Base-by-base conservation (phyloP, 768 basidiomycete species). In the Steccherinum ochraceum region DNA sequence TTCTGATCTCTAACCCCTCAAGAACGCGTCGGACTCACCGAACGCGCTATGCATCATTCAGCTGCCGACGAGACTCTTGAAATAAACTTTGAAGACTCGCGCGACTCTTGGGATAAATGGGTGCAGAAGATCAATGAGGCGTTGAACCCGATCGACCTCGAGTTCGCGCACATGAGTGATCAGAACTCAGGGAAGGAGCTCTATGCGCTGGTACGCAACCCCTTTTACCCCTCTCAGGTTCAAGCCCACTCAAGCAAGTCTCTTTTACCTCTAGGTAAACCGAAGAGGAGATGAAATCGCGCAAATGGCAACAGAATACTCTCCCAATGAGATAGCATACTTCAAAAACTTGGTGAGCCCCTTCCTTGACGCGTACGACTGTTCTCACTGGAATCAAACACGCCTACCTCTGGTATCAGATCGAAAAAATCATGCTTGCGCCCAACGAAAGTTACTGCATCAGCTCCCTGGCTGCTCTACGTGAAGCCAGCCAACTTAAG, bases 361-460 rank as follows among this genome's bases (percentile, higher is more conserved):
- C 44, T 7, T 23, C 16, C 16, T n/a, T 23, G 3, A 21, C n/a
- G n/a, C n/a, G n/a, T n/a, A n/a, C n/a, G n/a, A 25, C 44, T n/a
- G 45, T 48, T 21, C n/a, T 24, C 20, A 18, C 11, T 5, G 12
- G 2, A 20, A 2, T n/a, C 4, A 10, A 20, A n/a, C 11, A 16
- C 5, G 12, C 30, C 41, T 2, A n/a, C 26, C 49, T 25, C n/a
- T 23, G n/a, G 12, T 19, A 20, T 3, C 58, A 94, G 92, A 76
- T 94, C 39, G 88, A 93, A 60, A 85, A 87, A 67, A 93, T 95
- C 58, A 86, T 93, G 78, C 73, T 84, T 16, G 88, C 91, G 5
- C 81, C 88, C 4, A 74, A 75, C 40, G 80, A 85, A 60, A 70
- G 85, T 0, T 95, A 76, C 64, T 91, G 84, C 16, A 75, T 91